Conservation (phyloP, 371 early-diverging fungal species). For the Sporodiniella umbellata region DNA sequence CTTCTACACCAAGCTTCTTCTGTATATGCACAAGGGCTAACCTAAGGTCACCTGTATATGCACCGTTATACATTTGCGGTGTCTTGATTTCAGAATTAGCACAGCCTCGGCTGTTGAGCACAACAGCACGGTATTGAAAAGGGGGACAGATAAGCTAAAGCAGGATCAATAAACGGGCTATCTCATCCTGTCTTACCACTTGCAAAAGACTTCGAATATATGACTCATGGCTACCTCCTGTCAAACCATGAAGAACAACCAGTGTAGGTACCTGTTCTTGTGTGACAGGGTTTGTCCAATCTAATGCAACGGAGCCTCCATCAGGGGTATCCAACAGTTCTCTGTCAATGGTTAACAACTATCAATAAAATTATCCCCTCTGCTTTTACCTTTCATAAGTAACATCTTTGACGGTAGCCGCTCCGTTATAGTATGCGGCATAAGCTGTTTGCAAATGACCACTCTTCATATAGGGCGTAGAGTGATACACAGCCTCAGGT, state of each 20-base stretch:
- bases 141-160: constrained; percentile 40
- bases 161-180: too few species aligned
- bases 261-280: constrained; percentile 65
- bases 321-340: constrained; percentile 70
- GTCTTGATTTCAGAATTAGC: constrained; percentile 71
- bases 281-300: constrained; percentile 70
- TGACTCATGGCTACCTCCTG: constrained; percentile 86
- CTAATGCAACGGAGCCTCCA: constrained; percentile 84
- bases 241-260: constrained; percentile 85
- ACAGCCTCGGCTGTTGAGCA: constrained; percentile 89
- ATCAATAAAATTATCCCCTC: neutral
- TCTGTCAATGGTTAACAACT: constrained; percentile 29
- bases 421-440: constrained; percentile 49
- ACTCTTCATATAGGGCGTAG: constrained; percentile 57
- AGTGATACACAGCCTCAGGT: constrained; percentile 35
- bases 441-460: constrained; percentile 64
- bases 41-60: constrained; percentile 80
- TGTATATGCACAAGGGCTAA: constrained; percentile 57
- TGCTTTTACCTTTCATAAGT: constrained; percentile 50
- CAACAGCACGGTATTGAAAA: constrained; percentile 70
- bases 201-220: constrained; percentile 78
- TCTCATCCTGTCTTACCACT: constrained; percentile 44
- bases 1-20: constrained; percentile 48
- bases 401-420: constrained; percentile 32
- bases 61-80: constrained; percentile 80